Evolutionary conservation across 805 yeast species (phyloP), one percentile per base, ranked within the genome.

Genomic region (Cyberlindnera sargentensis): DNA sequence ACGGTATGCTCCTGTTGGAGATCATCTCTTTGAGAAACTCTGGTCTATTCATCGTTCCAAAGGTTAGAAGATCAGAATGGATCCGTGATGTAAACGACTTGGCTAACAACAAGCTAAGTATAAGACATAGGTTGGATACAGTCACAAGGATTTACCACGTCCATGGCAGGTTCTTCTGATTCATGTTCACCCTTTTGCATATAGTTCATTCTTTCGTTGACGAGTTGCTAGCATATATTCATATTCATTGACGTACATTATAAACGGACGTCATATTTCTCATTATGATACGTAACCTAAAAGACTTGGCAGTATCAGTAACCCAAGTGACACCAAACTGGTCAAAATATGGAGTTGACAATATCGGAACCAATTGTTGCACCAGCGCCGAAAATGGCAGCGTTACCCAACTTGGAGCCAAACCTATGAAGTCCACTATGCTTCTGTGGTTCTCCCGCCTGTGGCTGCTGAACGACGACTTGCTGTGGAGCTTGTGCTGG

Each of bases 361-460:
- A 91, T 55, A 56, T 84, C 88, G 37, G 86, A 74, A 58, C 98
- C 98, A 43, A 90, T 71, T 2, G 96, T 82, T 34, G 97, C 95
- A 70, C 98, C 98, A 8, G 95, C 96, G 64, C 97, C 97, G 52
- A 88, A 91, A 39, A 90, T 78, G 31, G 95, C 90, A n/a, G 97
- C 95, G 52, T 88, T 80, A 47, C 95, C 96, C 46, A 90, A 67
- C 64, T 86, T 83, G 49, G 84, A 73, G 26, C 95, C 95, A 52
- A 86, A 77, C 56, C 74, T 81, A 63, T 77, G 78, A 46, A 82
- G 50, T 23, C 53, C 58, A 23, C 61, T 62, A 40, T 51, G 48
- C 36, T 65, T 70, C 9, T 59, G 52, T 30, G 63, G 65, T 15
- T 59, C 59, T n/a, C 58, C 59, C 15, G 53, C 59, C 39, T 53